Evolutionary conservation across 164 flowering plant species (phyloP).

Genomic region (Dillenia suffruticosa): DNA sequence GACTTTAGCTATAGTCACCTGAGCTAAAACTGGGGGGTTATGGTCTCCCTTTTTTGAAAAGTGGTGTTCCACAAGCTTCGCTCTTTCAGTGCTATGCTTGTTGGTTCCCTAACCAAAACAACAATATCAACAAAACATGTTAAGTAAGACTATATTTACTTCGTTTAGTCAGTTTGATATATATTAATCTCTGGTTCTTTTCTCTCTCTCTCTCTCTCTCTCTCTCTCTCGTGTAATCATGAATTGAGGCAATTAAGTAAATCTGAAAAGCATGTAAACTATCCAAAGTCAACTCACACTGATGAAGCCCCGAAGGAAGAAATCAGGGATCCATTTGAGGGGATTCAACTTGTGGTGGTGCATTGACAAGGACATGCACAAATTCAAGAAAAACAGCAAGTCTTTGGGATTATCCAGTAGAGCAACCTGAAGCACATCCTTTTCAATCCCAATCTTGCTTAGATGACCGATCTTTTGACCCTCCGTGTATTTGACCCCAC

Average conservation of each 20-base stretch:
- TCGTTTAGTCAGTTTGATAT: too few relatives aligned
- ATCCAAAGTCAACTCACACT: conserved; percentile 21
- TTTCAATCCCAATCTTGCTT: conserved; percentile 10
- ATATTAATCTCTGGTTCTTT: too few relatives aligned
- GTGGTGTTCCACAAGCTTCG: conserved; percentile 34
- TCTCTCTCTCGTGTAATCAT: too few relatives aligned
- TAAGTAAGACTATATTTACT: too few relatives aligned
- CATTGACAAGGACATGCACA: conserved; percentile 4
- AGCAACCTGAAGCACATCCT: conserved; percentile 23
- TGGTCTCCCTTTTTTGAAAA: conserved; percentile 13
- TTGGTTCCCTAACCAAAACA: conserved; percentile 21
- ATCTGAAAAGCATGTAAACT: too few relatives aligned
- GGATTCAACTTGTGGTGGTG: not conserved
- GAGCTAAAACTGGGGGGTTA: conserved; percentile 19
- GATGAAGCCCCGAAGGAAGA: conserved; percentile 34
- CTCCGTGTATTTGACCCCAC: conserved; percentile 32
- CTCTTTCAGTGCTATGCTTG: conserved; percentile 22
- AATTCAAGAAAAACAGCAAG: conserved; percentile 21
- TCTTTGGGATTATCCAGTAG: conserved; percentile 30
- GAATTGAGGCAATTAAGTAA: too few relatives aligned
- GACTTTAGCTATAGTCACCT: conserved; percentile 19
- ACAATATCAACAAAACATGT: not conserved
- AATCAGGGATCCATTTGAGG: conserved; percentile 28
- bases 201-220: too few relatives aligned
- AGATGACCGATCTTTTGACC: conserved; percentile 23